phyloP scores from a whole-genome alignment of 2,329 filamentous ascomycete genomes.

The Pseudogymnoascus sp. region DNA sequence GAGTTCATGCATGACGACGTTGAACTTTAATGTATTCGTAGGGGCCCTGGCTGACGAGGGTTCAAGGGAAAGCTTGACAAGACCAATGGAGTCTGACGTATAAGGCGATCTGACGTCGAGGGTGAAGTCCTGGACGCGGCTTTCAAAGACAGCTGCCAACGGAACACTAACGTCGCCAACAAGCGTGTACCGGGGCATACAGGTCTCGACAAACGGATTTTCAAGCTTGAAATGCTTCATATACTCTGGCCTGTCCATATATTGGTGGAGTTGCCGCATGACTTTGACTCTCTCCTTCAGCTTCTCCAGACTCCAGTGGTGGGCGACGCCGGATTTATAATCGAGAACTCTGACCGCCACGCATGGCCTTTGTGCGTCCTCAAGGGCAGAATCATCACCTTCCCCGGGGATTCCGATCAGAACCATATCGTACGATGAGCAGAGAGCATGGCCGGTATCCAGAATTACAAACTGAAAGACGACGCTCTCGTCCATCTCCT shows the following conservation, averaged over 20 bases:
- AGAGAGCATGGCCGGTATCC: constrained; percentile 77
- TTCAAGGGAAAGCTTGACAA: constrained; percentile 83
- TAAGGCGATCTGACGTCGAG: constrained; percentile 89
- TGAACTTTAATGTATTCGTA: constrained; percentile 90
- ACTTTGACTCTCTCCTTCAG: constrained; percentile 75
- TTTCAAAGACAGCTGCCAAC: constrained; percentile 86
- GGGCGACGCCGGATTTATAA: constrained; percentile 75
- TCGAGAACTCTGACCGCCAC: constrained; percentile 85
- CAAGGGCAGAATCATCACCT: constrained; percentile 71
- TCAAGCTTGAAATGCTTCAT: constrained; percentile 85
- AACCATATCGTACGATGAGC: constrained; percentile 94
- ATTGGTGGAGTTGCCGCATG: constrained; percentile 97
- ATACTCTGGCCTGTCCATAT: constrained; percentile 90
- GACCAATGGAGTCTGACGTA: constrained; percentile 81
- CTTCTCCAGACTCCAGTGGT: constrained; percentile 92
- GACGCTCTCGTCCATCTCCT: constrained; percentile 85
- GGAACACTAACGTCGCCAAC: constrained; percentile 91
- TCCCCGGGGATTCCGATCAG: constrained; percentile 83
- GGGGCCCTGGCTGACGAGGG: constrained; percentile 90
- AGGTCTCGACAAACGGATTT: constrained; percentile 86
- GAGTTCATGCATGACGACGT: constrained; percentile 96
- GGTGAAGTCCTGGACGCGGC: constrained; percentile 85
- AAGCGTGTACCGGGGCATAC: constrained; percentile 85
- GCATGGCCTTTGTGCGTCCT: constrained; percentile 78
- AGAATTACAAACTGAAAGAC: constrained; percentile 93